Conservation (phyloP, 345 rosid genomes). For the Salix suchowensis region DNA sequence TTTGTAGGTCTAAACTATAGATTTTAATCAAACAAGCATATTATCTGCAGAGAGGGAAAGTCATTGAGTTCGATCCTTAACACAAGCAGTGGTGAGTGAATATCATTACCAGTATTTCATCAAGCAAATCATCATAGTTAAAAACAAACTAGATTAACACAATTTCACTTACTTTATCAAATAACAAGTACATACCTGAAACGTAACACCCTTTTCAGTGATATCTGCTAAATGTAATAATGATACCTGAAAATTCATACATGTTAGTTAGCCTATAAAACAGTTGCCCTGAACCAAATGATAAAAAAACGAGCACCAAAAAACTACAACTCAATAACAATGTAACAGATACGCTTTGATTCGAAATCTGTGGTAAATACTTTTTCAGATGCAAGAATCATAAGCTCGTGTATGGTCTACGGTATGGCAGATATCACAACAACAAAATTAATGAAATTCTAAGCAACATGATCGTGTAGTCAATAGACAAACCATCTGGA, state of each 20-base stretch:
- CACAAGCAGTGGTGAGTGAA: too few relatives aligned
- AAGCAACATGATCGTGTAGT: neutral
- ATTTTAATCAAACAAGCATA: too few relatives aligned
- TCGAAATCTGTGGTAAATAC: neutral
- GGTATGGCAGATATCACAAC: too few relatives aligned
- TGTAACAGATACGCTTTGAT: neutral
- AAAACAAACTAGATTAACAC: neutral
- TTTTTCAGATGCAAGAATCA: neutral
- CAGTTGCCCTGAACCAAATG: neutral
- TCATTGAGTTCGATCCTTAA: too few relatives aligned
- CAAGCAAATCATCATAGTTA: neutral
- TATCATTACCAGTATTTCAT: neutral
- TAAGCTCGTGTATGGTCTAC: neutral
- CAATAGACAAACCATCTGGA: conserved; percentile 60
- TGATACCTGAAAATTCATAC: conserved; percentile 47
- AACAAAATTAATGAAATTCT: too few relatives aligned
- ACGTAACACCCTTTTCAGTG: conserved; percentile 72
- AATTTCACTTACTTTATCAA: neutral
- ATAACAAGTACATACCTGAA: conserved; percentile 45
- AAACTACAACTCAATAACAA: neutral
- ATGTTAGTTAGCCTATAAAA: neutral
- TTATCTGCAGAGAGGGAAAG: too few relatives aligned
- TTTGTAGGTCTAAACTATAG: too few relatives aligned
- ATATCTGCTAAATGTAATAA: conserved; percentile 75
- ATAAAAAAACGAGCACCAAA: neutral